phyloP scores from a whole-genome alignment of 768 basidiomycete species.

The Tricholoma saponaceum region DNA sequence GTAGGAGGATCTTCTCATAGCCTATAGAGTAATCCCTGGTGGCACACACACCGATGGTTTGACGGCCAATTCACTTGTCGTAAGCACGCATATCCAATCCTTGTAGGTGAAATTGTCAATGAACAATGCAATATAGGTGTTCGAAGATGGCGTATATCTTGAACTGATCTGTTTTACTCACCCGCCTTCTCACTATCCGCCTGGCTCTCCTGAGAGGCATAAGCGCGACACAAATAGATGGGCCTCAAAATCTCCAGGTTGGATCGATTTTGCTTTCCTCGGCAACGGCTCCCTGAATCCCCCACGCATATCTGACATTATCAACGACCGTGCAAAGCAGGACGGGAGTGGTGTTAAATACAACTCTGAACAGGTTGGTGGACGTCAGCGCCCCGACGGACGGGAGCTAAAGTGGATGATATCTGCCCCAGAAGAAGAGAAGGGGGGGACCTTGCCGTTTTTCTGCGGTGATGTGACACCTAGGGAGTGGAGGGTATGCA shows the following conservation, averaged over 20 bases:
- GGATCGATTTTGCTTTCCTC: constrained; percentile 66
- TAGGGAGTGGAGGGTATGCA: constrained; percentile 51
- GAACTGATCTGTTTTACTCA: constrained; percentile 68
- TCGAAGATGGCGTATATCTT: constrained; percentile 58
- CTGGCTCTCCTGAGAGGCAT: constrained; percentile 38
- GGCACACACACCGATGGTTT: constrained; percentile 62
- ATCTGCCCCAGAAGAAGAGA: constrained; percentile 28
- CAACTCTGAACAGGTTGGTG: constrained; percentile 42
- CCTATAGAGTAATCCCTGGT: constrained; percentile 55
- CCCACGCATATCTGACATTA: constrained; percentile 41
- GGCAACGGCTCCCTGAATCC: constrained; percentile 39
- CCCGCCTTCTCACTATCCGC: constrained; percentile 49
- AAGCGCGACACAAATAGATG: constrained; percentile 47
- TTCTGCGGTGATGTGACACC: constrained; percentile 75
- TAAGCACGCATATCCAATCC: constrained; percentile 22
- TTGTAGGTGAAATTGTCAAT: neutral
- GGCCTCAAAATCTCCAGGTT: constrained; percentile 52
- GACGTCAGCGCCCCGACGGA: constrained; percentile 55
- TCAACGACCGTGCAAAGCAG: constrained; percentile 46
- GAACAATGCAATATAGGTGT: constrained; percentile 29
- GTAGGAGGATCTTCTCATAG: neutral
- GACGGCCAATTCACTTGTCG: constrained; percentile 63
- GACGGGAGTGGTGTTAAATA: constrained; percentile 42
- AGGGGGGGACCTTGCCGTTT: constrained; percentile 49
- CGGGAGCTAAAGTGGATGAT: constrained; percentile 56